Evolutionary conservation across 345 rosid species (phyloP), one percentile per base, ranked within the genome.

Genomic region (Bruguiera gymnorhiza): DNA sequence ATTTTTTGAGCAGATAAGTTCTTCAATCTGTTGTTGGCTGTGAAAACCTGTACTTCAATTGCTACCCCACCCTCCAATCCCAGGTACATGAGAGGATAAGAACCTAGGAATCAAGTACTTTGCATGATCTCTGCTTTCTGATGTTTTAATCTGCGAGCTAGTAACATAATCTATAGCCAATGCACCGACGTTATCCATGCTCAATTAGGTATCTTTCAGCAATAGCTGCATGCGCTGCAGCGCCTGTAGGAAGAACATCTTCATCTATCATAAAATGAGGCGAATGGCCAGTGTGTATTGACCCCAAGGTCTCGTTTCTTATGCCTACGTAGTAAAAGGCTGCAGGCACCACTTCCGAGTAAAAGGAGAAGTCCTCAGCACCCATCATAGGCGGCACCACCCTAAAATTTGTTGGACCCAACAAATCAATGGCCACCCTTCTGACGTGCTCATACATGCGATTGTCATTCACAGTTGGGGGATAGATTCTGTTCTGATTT

Each of bases 281-380:
- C 0, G 97, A 90, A 61, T 93, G 98, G 6, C 82, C 96, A 0
- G 85, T 87, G 65, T 88, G 92, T 46, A 73, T 76, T 9, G 93
- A 87, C 43, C 97, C 97, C 20, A 90, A 68, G 2, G 87, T 76
- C 73, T 93, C 96, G 57, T 90, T 93, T 77, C 90, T 78, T 13
- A 90, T 80, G n/a, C 98, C 97, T 20, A 93, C 81, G 76, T 87
- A 90, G 76, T 80, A 93, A 75, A 93, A 90, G 10, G 96, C 89
- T 2, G 92, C 87, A 0, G 97, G 97, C 39, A 87, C 84, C 20
- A 79, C 75, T 71, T 87, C 79, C 2, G 97, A 73, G 81, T 87
- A 93, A 70, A 93, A 93, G 20, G 96, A 84, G 71, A 90, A 93
- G 76, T 93, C 98, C 80, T 93, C 98, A 0, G 98, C 96, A 20